Conservation (phyloP, 306 rosid genomes). For the Alnus glutinosa region DNA sequence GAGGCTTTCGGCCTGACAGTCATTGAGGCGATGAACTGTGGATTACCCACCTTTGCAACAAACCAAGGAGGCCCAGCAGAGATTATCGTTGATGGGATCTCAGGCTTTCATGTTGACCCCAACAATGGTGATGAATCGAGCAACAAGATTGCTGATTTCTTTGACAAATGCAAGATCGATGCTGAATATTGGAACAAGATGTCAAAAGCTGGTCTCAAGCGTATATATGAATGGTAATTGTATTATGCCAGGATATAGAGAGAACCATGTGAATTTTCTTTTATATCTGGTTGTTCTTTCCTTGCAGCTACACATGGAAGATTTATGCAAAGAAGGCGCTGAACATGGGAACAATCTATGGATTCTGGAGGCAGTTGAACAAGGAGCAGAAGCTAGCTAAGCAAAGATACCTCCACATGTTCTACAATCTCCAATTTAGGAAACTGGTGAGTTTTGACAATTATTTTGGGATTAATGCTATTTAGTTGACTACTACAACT, state of each 20-base stretch:
- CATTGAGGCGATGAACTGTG: slow-evolving; percentile 96
- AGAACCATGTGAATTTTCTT: background rate
- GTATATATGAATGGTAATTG: slow-evolving; percentile 75
- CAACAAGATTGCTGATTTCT: slow-evolving; percentile 79
- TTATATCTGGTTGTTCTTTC: background rate
- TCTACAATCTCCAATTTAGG: slow-evolving; percentile 76
- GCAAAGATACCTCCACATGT: slow-evolving; percentile 76
- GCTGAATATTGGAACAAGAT: slow-evolving; percentile 59
- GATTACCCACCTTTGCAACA: slow-evolving; percentile 89
- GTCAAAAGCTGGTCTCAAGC: slow-evolving; percentile 66
- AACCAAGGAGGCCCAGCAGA: slow-evolving; percentile 97
- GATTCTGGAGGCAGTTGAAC: slow-evolving; percentile 80
- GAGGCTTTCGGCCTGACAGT: slow-evolving; percentile 97
- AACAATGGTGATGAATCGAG: slow-evolving; percentile 73
- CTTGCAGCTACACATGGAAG: slow-evolving; percentile 92
- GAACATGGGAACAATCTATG: slow-evolving; percentile 84
- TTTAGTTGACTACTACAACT: too few species aligned
- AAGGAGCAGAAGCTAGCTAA: slow-evolving; percentile 73
- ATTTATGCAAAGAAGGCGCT: slow-evolving; percentile 83
- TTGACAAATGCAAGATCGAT: slow-evolving; percentile 71
- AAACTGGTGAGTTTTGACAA: slow-evolving; percentile 48
- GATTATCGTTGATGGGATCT: slow-evolving; percentile 75
- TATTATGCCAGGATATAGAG: background rate
- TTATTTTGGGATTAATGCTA: background rate
- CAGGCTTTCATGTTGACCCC: slow-evolving; percentile 82